A percentile compares a stretch with the other conserved stretches of the same genome.
Conservation (phyloP, 139 green algal species). For the Diplosphaera chodatii region DNA sequence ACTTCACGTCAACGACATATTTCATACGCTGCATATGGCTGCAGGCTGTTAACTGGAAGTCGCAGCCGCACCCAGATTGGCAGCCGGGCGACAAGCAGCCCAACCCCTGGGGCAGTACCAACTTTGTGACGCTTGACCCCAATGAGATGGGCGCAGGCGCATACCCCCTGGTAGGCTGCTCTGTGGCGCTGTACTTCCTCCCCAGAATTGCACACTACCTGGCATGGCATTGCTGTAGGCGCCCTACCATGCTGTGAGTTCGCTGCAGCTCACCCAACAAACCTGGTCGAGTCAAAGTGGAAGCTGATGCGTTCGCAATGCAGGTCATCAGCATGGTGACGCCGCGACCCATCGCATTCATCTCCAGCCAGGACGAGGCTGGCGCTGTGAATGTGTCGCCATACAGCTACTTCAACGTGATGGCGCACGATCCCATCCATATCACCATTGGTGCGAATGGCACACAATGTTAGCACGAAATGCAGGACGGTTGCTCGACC, state of each 20-base stretch:
- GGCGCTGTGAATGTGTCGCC: slow-evolving; percentile 64
- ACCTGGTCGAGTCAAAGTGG: too few species aligned
- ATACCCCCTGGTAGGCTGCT: slow-evolving; percentile 18
- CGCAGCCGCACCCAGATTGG: slow-evolving; percentile 44
- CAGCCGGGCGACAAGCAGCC: slow-evolving; percentile 36
- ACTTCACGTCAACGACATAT: too few species aligned
- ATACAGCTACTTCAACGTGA: slow-evolving; percentile 84
- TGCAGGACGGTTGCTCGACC: too few species aligned
- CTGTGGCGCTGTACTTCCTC: too few species aligned
- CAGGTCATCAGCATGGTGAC: slow-evolving; percentile 70
- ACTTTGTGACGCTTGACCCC: slow-evolving; percentile 22
- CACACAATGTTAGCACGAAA: slow-evolving; percentile 6
- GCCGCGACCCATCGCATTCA: slow-evolving; percentile 79
- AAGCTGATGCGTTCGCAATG: too few species aligned
- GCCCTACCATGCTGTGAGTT: too few species aligned
- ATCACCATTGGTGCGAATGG: slow-evolving; percentile 36
- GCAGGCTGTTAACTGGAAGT: neutral
- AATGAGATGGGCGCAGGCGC: slow-evolving; percentile 9
- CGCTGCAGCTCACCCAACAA: too few species aligned
- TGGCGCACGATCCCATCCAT: slow-evolving; percentile 71
- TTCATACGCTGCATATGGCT: neutral
- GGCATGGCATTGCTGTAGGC: too few species aligned
- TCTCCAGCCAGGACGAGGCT: slow-evolving; percentile 50
- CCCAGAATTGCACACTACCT: too few species aligned
- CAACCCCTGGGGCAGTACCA: slow-evolving; percentile 20